Evolutionary conservation across 768 basidiomycete species (phyloP).

Genomic region (Leccinellum rugosiceps): DNA sequence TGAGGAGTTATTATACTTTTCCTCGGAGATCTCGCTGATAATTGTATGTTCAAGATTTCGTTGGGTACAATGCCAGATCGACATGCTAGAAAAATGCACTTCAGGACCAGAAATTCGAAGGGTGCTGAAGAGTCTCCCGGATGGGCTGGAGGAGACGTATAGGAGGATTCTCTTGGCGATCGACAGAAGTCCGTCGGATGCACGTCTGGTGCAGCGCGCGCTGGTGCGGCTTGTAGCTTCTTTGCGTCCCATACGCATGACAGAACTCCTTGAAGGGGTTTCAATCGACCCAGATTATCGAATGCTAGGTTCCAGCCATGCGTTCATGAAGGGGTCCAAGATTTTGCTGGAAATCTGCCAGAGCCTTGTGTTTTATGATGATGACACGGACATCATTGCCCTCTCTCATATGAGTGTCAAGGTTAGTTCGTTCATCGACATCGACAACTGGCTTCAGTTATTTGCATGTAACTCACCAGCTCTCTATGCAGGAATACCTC

Average conservation of each 20-base stretch:
- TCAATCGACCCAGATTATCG: neutral
- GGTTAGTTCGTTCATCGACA: neutral
- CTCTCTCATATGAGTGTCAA: slow-evolving; percentile 19
- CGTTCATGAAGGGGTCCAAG: neutral
- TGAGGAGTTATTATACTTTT: neutral
- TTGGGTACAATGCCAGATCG: slow-evolving; percentile 18
- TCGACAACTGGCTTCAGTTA: too few species aligned
- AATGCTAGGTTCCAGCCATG: neutral
- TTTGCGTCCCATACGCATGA: slow-evolving; percentile 5
- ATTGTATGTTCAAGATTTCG: slow-evolving; percentile 2
- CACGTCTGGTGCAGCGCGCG: neutral
- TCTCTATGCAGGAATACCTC: slow-evolving; percentile 8
- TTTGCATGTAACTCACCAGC: neutral
- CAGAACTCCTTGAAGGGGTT: slow-evolving; percentile 10
- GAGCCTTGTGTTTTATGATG: slow-evolving; percentile 9
- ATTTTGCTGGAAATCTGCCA: slow-evolving; percentile 1
- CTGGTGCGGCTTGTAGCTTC: slow-evolving; percentile 11
- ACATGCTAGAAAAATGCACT: slow-evolving; percentile 2
- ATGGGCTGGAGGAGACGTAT: slow-evolving; percentile 22
- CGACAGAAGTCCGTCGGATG: neutral
- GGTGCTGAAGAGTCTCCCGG: slow-evolving; percentile 8
- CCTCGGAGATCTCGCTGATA: neutral
- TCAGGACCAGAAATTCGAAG: neutral
- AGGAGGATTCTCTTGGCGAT: slow-evolving; percentile 17
- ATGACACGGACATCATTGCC: slow-evolving; percentile 9